phyloP scores from a whole-genome alignment of 306 rosid genomes.

The Glycyrrhiza uralensis region DNA sequence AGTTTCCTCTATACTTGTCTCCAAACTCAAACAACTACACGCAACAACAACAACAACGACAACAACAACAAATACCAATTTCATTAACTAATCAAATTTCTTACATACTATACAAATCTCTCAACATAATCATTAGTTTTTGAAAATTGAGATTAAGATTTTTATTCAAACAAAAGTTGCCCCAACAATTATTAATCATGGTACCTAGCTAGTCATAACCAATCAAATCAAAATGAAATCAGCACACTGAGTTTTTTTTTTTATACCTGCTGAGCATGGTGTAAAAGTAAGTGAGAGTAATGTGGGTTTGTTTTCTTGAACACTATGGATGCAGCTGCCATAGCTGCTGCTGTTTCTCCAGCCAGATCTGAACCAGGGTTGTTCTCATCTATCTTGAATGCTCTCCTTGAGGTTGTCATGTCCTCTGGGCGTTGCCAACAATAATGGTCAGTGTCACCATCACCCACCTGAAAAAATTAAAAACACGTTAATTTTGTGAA shows the following conservation, averaged over 20 bases:
- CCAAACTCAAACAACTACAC: constrained; percentile 87
- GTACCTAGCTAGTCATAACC: constrained; percentile 4
- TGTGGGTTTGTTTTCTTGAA: constrained; percentile 81
- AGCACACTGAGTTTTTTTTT: no score
- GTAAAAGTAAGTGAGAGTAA: constrained; percentile 77
- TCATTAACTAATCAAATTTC: not conserved
- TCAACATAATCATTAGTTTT: not conserved
- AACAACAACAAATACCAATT: not conserved
- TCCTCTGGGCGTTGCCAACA: constrained; percentile 99
- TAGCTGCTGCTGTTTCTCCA: constrained; percentile 88
- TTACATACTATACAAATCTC: not conserved
- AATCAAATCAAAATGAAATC: not conserved
- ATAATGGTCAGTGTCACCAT: constrained; percentile 96
- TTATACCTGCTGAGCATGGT: constrained; percentile 93
- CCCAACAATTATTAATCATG: not conserved
- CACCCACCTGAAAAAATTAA: constrained; percentile 65
- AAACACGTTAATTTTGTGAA: not conserved
- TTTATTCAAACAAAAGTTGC: not conserved
- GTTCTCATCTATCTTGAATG: constrained; percentile 74
- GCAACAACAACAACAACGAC: not conserved
- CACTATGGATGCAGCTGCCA: constrained; percentile 87
- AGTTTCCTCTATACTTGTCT: constrained; percentile 80
- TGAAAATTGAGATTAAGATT: not conserved
- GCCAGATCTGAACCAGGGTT: constrained; percentile 98
- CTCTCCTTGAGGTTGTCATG: constrained; percentile 95